Evolutionary conservation across 768 basidiomycete species (phyloP).

Genomic region (Panaeolus papilionaceus): DNA sequence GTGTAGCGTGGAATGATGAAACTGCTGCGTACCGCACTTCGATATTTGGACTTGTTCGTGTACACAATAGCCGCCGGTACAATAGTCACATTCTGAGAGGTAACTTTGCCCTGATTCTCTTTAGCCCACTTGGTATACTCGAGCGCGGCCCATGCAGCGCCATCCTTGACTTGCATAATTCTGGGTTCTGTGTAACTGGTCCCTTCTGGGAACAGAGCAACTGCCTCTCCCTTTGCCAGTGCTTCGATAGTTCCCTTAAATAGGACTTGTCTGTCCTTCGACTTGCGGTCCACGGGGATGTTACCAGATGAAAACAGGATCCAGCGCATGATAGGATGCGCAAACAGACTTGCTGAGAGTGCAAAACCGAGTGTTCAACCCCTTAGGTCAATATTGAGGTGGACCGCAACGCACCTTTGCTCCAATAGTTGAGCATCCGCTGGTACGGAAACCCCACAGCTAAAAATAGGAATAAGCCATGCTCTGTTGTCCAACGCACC

Average conservation of each 20-base stretch:
- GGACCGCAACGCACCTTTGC: conserved; percentile 68
- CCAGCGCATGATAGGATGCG: conserved; percentile 73
- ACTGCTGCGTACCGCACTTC: conserved; percentile 73
- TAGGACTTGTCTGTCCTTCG: conserved; percentile 86
- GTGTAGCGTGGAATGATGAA: neutral
- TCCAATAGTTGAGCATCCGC: conserved; percentile 91
- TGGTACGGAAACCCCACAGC: conserved; percentile 84
- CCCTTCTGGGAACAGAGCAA: conserved; percentile 95
- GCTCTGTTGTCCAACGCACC: neutral
- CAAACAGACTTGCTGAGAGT: conserved; percentile 73
- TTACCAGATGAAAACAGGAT: conserved; percentile 92
- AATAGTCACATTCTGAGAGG: conserved; percentile 60
- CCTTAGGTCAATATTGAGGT: conserved; percentile 13
- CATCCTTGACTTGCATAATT: conserved; percentile 93
- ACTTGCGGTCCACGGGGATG: conserved; percentile 96
- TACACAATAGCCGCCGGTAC: conserved; percentile 92
- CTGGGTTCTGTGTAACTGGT: conserved; percentile 93
- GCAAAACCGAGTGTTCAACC: neutral
- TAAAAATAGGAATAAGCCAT: conserved; percentile 32
- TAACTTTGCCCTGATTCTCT: conserved; percentile 55
- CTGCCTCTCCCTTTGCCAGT: conserved; percentile 76
- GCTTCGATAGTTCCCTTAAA: conserved; percentile 92
- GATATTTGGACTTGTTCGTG: conserved; percentile 94
- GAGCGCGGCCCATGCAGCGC: conserved; percentile 92
- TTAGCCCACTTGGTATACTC: conserved; percentile 87